A percentile compares a stretch with the other conserved stretches of the same genome.
Evolutionary conservation across 2,329 filamentous ascomycete genomes (phyloP).

Genomic region (Pyrenophora seminiperda): DNA sequence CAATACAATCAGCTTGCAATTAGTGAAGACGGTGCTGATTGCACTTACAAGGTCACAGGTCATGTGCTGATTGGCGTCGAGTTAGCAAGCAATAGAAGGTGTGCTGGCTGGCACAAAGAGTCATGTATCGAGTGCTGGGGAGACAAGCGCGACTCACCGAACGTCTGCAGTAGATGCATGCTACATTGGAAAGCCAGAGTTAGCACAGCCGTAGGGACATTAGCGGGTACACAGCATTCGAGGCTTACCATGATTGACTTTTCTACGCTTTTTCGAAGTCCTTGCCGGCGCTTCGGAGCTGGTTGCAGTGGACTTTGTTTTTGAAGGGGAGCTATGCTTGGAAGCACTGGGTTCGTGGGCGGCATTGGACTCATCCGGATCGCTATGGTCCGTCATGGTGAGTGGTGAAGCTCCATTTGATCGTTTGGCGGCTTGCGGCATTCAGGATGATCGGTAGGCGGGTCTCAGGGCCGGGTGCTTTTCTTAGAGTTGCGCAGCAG

Average conservation of each 20-base stretch:
- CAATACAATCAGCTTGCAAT: conserved; percentile 43
- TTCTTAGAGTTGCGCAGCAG: conserved; percentile 33
- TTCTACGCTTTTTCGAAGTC: conserved; percentile 56
- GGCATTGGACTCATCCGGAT: conserved; percentile 37
- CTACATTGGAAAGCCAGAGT: conserved; percentile 37
- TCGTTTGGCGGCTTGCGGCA: conserved; percentile 44
- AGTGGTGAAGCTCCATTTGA: conserved; percentile 46
- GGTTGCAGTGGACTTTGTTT: conserved; percentile 36
- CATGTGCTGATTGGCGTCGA: conserved; percentile 53
- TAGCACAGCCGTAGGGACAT: conserved; percentile 34
- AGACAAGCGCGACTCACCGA: conserved; percentile 51
- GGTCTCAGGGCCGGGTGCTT: conserved; percentile 37
- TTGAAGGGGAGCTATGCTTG: conserved; percentile 37
- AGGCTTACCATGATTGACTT: conserved; percentile 58
- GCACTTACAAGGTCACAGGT: conserved; percentile 57
- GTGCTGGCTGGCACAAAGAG: conserved; percentile 23
- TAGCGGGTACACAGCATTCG: conserved; percentile 31
- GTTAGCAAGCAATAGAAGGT: conserved; percentile 42
- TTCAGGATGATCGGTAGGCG: conserved; percentile 42
- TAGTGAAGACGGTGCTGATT: conserved; percentile 9
- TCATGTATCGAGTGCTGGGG: conserved; percentile 29
- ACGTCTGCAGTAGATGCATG: conserved; percentile 60
- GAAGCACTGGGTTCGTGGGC: conserved; percentile 31
- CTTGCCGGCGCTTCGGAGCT: conserved; percentile 40
- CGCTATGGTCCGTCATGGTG: conserved; percentile 42